Base-by-base conservation (phyloP, 192 early-diverging fungal genomes). In the Entomortierella lignicola region DNA sequence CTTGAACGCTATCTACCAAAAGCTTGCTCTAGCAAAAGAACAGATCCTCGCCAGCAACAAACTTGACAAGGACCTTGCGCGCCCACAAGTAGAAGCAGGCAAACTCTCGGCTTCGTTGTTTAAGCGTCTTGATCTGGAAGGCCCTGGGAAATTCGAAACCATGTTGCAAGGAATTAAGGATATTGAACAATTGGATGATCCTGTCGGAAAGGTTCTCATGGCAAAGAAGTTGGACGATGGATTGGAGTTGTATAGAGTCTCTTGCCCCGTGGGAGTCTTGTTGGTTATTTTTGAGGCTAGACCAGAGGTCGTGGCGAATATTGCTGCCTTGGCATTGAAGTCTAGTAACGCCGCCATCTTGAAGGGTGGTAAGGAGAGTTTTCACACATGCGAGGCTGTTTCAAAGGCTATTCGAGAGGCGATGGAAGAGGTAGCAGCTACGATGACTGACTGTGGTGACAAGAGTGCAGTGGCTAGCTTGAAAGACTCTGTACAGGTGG, bases 241-340 rank as follows among this genome's bases (percentile, higher is more conserved):
- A 43, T 88, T 99, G 55, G 92, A 96, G 54, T 81, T 99, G 34
- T 99, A 94, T 84, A 88, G 94, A 13, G 94, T 99, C 8, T 91
- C 90, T 0, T 94, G 92, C 55, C 97, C 98, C 34, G 95, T 99
- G 18, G 98, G 98, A 25, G 96, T 98, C 18, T 86, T 97, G 31
- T 84, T 99, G 82, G 95, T 97, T 50, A 99, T 99, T 54, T 99
- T 99, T 64, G 98, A 99, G 85, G 95, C 98, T 20, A 90, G 98
- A 25, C 98, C 98, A 29, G 98, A 99, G 82, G 98, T 99, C 2
- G 96, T 98, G 29, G 98, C 98, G 15, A 97, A 99, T 66, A 98
- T 99, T 66, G 93, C 96, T 1, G 91, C 92, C 12, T 84, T 99
- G 72, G 94, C 97, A 6, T 89, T 99, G 75, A 99, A 99, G 81